Evolutionary conservation across 179 eudicot species (phyloP).

Genomic region (Actinidia chinensis): DNA sequence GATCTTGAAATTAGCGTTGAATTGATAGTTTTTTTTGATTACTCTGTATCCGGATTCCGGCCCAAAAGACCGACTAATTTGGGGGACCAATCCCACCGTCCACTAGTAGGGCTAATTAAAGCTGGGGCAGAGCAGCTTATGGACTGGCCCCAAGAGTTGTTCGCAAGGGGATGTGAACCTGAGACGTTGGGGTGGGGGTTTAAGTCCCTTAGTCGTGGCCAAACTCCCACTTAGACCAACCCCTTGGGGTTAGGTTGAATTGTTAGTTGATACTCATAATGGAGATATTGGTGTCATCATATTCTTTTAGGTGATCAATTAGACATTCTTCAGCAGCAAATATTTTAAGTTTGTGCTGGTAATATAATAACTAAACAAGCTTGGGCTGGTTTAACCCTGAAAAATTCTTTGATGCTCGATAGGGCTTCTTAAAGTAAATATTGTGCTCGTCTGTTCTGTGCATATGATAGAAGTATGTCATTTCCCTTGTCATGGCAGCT

Average conservation of each 20-base stretch:
- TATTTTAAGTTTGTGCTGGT: not conserved
- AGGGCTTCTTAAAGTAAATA: conserved; percentile 11
- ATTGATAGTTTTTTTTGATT: too few relatives aligned
- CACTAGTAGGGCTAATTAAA: too few relatives aligned
- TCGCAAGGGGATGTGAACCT: too few relatives aligned
- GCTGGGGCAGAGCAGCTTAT: too few relatives aligned
- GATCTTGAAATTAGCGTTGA: not conserved
- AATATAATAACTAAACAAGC: not conserved
- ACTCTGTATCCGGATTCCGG: too few relatives aligned
- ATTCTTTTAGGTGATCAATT: not conserved
- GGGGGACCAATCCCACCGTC: too few relatives aligned
- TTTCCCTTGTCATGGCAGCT: too few relatives aligned
- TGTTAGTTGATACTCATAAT: conserved; percentile 1
- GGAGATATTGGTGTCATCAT: not conserved
- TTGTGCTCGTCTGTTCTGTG: not conserved
- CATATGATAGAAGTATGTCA: conserved; percentile 7
- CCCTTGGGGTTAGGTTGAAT: not conserved
- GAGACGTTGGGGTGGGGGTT: too few relatives aligned
- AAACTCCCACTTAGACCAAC: too few relatives aligned
- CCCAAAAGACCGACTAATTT: too few relatives aligned
- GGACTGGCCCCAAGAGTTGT: too few relatives aligned
- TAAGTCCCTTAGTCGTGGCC: too few relatives aligned
- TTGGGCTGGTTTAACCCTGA: not conserved
- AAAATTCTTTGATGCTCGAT: not conserved
- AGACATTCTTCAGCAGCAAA: not conserved